These are phyloP conservation scores for Magnaporthales sp. DNA, from an alignment of 2,329 filamentous ascomycete genomes.

Conservation along the genomic window DNA sequence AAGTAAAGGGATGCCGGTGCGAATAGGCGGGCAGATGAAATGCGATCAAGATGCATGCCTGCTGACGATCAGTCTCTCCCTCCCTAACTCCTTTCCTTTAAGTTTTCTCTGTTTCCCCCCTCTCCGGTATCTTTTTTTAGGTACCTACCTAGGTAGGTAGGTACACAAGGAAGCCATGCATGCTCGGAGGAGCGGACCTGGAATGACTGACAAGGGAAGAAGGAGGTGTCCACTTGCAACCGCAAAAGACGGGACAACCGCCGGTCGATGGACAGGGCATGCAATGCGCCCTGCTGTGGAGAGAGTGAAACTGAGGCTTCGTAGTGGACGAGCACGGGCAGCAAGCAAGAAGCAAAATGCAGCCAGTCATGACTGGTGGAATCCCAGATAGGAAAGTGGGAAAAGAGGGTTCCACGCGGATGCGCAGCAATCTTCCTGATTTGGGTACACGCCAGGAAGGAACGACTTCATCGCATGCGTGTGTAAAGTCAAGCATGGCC, in stretches of 20 bases:
- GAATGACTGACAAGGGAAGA: not conserved
- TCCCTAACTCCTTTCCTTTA: not conserved
- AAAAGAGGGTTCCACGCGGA: not conserved
- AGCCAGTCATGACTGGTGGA: not conserved
- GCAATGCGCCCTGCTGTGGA: not conserved
- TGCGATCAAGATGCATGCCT: not conserved
- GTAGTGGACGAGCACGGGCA: not conserved
- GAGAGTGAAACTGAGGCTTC: not conserved
- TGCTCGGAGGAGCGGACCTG: not conserved
- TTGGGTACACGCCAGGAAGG: not conserved
- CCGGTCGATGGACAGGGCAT: not conserved
- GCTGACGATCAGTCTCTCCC: not conserved
- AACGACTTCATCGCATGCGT: not conserved
- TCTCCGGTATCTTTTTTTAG: not conserved
- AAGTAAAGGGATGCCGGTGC: not conserved
- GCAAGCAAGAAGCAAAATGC: not conserved
- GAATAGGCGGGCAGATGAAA: not conserved
- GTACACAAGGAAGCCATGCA: not conserved
- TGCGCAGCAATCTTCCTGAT: not conserved
- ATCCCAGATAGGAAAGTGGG: not conserved
- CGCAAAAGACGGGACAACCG: not conserved
- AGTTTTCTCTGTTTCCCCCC: not conserved
- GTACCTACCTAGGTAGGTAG: not conserved
- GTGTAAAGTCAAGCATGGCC: not conserved
- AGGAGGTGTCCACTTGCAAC: not conserved